A percentile compares a stretch with the other conserved stretches of the same genome.
phyloP scores from a whole-genome alignment of 2,329 filamentous ascomycete species.

The Penicillium italicum region DNA sequence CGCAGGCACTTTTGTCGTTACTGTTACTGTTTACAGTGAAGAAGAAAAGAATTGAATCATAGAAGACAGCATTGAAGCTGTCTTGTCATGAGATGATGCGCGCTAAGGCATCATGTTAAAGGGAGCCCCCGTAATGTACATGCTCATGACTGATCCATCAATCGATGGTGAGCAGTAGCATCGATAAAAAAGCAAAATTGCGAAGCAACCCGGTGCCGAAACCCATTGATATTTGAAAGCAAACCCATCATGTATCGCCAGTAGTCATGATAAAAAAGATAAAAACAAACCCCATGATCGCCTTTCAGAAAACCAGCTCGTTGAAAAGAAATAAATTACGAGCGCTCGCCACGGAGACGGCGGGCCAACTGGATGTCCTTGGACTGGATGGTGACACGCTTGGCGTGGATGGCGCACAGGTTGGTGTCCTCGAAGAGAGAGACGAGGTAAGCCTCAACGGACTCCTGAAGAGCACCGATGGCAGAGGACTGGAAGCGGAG shows the following conservation, averaged over 20 bases:
- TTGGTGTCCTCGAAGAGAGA: slow-evolving; percentile 98
- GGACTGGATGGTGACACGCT: slow-evolving; percentile 91
- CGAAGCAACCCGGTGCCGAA: slow-evolving; percentile 38
- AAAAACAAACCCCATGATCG: slow-evolving; percentile 40
- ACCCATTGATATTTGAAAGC: slow-evolving; percentile 41
- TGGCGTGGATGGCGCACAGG: slow-evolving; percentile 96
- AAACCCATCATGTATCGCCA: slow-evolving; percentile 46
- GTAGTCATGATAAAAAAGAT: slow-evolving; percentile 39
- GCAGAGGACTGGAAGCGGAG: slow-evolving; percentile 98
- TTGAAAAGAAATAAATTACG: slow-evolving; percentile 53
- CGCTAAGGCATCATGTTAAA: slow-evolving; percentile 29
- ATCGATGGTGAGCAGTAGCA: slow-evolving; percentile 28
- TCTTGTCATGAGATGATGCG: slow-evolving; percentile 36
- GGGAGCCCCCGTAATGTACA: slow-evolving; percentile 35
- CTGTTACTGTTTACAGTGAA: neutral
- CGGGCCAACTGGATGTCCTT: slow-evolving; percentile 98
- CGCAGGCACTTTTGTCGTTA: neutral
- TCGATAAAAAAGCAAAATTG: slow-evolving; percentile 31
- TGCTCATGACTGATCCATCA: slow-evolving; percentile 34
- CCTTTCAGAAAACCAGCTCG: slow-evolving; percentile 34
- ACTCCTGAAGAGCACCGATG: slow-evolving; percentile 96
- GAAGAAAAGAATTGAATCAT: slow-evolving; percentile 21
- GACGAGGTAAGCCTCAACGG: slow-evolving; percentile 97
- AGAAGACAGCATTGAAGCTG: slow-evolving; percentile 32
- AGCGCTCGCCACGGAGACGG: slow-evolving; percentile 89